These are phyloP conservation scores for Solanum aculeatissimum DNA, from an alignment of 305 asterid species.

Conservation along the genomic window DNA sequence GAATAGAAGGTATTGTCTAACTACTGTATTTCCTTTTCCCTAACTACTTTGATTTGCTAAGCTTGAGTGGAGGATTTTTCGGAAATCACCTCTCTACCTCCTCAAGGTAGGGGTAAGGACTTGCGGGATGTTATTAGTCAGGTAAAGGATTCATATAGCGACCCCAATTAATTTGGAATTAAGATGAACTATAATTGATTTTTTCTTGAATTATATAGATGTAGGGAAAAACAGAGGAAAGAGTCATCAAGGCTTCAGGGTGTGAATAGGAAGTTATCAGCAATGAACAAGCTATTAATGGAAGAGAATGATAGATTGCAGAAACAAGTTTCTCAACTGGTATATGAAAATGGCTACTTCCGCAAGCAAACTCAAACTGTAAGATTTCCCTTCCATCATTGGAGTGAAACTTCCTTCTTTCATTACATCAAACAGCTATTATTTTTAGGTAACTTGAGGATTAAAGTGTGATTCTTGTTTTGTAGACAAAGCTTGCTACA, in stretches of 20 bases:
- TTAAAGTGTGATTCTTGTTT: neutral
- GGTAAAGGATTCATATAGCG: neutral
- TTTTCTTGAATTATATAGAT: slow-evolving; percentile 12
- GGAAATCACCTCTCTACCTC: neutral
- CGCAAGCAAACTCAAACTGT: slow-evolving; percentile 36
- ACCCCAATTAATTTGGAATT: neutral
- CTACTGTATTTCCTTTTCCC: neutral
- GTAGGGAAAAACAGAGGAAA: slow-evolving; percentile 48
- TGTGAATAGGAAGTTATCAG: slow-evolving; percentile 41
- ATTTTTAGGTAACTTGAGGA: neutral
- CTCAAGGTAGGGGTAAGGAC: neutral
- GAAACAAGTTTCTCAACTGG: slow-evolving; percentile 45
- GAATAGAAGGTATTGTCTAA: slow-evolving; percentile 29
- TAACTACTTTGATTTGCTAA: neutral
- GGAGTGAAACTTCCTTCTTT: neutral
- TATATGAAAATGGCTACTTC: slow-evolving; percentile 40
- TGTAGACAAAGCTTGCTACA: slow-evolving; percentile 58
- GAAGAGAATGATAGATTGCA: slow-evolving; percentile 50
- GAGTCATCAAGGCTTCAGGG: slow-evolving; percentile 43
- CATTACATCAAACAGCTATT: neutral
- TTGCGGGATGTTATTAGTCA: neutral
- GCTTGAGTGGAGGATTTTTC: neutral
- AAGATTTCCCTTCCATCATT: neutral
- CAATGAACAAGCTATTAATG: slow-evolving; percentile 48
- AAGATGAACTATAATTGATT: neutral